Evolutionary conservation across 352 stramenopile species (phyloP), one percentile per base, ranked within the genome.

Genomic region (Phytophthora pini): DNA sequence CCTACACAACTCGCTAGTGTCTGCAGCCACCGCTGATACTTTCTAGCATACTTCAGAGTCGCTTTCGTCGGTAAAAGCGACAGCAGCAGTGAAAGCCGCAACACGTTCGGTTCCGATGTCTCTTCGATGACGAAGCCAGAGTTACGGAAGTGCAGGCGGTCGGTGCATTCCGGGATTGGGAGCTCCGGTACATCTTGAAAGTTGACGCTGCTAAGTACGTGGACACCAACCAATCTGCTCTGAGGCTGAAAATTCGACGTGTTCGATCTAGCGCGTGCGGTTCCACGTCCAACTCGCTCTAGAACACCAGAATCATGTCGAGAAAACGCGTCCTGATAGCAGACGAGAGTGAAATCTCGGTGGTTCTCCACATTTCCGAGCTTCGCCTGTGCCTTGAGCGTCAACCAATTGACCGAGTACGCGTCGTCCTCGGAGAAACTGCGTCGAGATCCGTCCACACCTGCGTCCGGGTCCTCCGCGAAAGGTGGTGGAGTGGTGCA

Each of bases 321-420:
- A 38, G 77, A 68, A 47, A 88, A 92, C 5, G 62, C 71, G 63
- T 92, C 83, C 56, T 92, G 83, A 62, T 90, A 92, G 61, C 71
- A 78, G n/a, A 87, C 82, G 1, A 92, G 61, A 3, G 83, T 92
- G 41, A 90, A 90, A 50, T 92, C 83, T 49, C 75, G 71, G 39
- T 65, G 53, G 55, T 73, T 81, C 38, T 89, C 79, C 9, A 64
- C 57, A 38, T 56, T 74, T 2, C 65, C 66, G 27, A 80, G 57
- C 32, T 70, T 77, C 8, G 70, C 61, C 17, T 80, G 69, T 11
- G 66, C 62, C 29, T 78, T 77, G 38, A 92, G 74, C 32, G 81
- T 72, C 36, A 92, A 58, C 83, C 83, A 92, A 51, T 90, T 79
- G 55, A 89, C 83, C 13, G 68, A 74, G 65, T 90, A 92, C 32